Percentiles rank a stretch among this genome's conserved stretches.
phyloP scores from a whole-genome alignment of 352 stramenopile genomes.

The Pythium apleroticum region DNA sequence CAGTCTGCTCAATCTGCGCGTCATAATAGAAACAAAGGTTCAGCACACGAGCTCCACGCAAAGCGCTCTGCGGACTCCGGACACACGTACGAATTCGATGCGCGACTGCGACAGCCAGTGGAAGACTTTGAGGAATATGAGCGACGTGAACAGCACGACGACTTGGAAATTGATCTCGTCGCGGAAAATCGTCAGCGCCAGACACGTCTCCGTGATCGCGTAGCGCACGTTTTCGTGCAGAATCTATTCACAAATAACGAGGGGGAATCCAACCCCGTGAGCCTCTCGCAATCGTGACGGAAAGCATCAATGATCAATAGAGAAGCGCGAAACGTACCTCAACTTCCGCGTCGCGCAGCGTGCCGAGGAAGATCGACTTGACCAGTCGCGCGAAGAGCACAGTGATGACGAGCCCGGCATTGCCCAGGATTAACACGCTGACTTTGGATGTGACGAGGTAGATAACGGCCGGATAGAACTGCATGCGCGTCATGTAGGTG shows the following conservation, averaged over 20 bases:
- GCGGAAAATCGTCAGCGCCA: conserved; percentile 99
- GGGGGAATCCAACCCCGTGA: neutral
- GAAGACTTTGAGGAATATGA: conserved; percentile 96
- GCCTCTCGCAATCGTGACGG: neutral
- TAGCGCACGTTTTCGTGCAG: conserved; percentile 97
- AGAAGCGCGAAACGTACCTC: conserved; percentile 41
- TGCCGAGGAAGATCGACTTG: conserved; percentile 86
- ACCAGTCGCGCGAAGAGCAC: conserved; percentile 81
- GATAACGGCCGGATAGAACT: conserved; percentile 97
- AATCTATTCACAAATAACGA: conserved; percentile 50
- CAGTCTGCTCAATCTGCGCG: conserved; percentile 86
- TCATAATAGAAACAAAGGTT: neutral
- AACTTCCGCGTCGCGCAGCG: conserved; percentile 79
- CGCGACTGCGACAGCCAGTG: conserved; percentile 90
- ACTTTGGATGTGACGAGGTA: conserved; percentile 97
- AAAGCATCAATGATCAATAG: neutral
- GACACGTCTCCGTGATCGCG: conserved; percentile 97
- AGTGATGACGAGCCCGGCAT: conserved; percentile 90
- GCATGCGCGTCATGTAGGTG: conserved; percentile 93
- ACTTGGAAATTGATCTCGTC: conserved; percentile 96
- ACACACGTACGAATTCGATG: conserved; percentile 77
- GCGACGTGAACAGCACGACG: conserved; percentile 92
- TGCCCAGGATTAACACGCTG: conserved; percentile 94
- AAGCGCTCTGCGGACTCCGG: neutral
- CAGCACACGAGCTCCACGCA: too few species aligned